phyloP scores from a whole-genome alignment of 768 basidiomycete genomes.

The Tephrocybe sp. region DNA sequence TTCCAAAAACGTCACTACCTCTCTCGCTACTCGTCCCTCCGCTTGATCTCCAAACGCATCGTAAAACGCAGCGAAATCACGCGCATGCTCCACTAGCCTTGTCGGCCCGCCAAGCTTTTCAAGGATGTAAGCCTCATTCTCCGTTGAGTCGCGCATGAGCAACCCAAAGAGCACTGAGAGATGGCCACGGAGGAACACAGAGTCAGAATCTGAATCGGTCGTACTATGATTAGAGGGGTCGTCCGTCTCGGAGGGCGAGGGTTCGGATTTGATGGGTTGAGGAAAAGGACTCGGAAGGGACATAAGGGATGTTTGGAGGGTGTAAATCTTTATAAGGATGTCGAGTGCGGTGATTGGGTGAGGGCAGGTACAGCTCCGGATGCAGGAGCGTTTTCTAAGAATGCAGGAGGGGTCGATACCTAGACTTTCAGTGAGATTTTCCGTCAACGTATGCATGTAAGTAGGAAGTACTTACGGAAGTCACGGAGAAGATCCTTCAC shows the following conservation, averaged over 20 bases:
- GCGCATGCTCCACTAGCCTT: conserved; percentile 41
- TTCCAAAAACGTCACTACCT: conserved; percentile 56
- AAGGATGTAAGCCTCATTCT: conserved; percentile 37
- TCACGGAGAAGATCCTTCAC: conserved; percentile 45
- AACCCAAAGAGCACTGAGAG: conserved; percentile 71
- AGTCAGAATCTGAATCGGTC: conserved; percentile 27
- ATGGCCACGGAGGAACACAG: conserved; percentile 65
- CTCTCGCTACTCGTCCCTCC: conserved; percentile 42
- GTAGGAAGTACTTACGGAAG: conserved; percentile 40
- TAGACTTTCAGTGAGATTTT: conserved; percentile 20
- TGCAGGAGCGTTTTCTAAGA: conserved; percentile 46
- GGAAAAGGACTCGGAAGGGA: too few relatives aligned
- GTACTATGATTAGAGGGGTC: conserved; percentile 23
- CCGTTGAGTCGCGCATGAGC: conserved; percentile 38
- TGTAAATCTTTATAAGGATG: conserved; percentile 50
- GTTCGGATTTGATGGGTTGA: conserved; percentile 24
- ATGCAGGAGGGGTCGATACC: conserved; percentile 52
- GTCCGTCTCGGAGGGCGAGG: conserved; percentile 8
- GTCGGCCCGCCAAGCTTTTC: conserved; percentile 22
- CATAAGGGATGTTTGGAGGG: conserved; percentile 27
- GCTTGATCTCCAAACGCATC: conserved; percentile 25
- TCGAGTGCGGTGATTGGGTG: conserved; percentile 43
- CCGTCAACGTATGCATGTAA: neutral
- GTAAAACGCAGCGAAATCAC: conserved; percentile 49
- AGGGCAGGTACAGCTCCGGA: conserved; percentile 49